Base-by-base conservation (phyloP, 441 rosid genomes). In the Sinapis alba region DNA sequence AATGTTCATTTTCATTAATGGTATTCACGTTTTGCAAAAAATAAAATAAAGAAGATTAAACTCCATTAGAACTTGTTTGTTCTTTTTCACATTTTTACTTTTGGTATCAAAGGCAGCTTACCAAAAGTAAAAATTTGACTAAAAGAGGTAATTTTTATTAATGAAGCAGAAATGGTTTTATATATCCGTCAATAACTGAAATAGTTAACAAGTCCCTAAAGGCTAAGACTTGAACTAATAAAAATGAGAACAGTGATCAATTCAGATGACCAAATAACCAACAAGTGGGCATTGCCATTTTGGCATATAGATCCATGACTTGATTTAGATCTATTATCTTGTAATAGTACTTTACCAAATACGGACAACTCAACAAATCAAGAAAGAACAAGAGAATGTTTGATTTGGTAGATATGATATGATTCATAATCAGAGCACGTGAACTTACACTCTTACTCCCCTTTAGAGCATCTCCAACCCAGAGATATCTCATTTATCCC, bases 371-470 rank as follows among this genome's bases (percentile, higher is more conserved):
- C 41, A 24, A 10, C 41, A 66, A 43, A 68, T 32, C 16, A 20
- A 32, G 62, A 51, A 67, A 67, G 50, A 32, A 13, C 9, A 1
- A 53, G 60, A 1, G 60, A 54, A 18, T 54, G 59, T 54, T 38
- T 64, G 57, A 54, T 64, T n/a, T 38, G 57, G 41, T 63, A 53
- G 59, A 53, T 20, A 53, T 23, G n/a, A 23, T 62, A 62, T 15
- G 69, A 50, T 32, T 62, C 15, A 18, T 24, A 36, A 54, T 19
- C 20, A 5, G 65, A 64, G 26, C 71, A 65, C 64, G 65, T 56
- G 77, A 73, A 54, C 15, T 45, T 43, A 13, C 18, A 13, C 18
- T 13, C 50, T 16, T 7, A 43, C 16, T 15, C 54, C 21, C 20
- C 54, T 47, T 47, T 47, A 47, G 20, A n/a, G n/a, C n/a, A n/a